Evolutionary conservation across 805 yeast species (phyloP).

Genomic region (Yamadazyma nakazawae): DNA sequence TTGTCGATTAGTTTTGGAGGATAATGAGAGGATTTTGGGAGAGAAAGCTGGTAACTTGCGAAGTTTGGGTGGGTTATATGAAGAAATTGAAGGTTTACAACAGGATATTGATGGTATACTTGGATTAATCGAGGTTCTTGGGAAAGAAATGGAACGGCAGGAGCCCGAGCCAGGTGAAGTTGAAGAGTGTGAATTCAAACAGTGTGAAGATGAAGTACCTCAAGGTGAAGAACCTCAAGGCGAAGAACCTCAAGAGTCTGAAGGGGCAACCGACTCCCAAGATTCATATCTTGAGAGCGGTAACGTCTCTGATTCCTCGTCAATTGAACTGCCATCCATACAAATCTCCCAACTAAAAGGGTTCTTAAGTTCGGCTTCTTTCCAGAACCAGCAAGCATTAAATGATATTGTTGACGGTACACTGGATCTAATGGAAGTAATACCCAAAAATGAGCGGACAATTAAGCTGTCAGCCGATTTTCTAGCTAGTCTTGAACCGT

Average conservation of each 20-base stretch:
- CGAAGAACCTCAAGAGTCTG: too few relatives aligned
- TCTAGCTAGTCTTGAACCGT: slow-evolving; percentile 18
- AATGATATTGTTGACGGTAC: slow-evolving; percentile 15
- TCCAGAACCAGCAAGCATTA: slow-evolving; percentile 6
- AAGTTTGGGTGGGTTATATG: not conserved
- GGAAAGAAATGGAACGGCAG: not conserved
- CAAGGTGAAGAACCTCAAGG: too few relatives aligned
- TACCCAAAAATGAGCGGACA: slow-evolving; percentile 15
- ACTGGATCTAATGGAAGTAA: slow-evolving; percentile 11
- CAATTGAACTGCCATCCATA: not conserved
- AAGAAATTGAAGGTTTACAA: not conserved
- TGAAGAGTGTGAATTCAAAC: too few relatives aligned
- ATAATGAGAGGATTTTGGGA: not conserved
- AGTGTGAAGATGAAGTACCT: too few relatives aligned
- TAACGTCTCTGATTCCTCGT: too few relatives aligned
- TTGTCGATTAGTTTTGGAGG: not conserved
- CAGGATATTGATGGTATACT: not conserved
- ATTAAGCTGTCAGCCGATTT: slow-evolving; percentile 16
- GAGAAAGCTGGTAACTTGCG: not conserved
- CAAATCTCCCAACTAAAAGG: slow-evolving; percentile 15
- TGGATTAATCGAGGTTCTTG: not conserved
- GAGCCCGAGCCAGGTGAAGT: too few relatives aligned
- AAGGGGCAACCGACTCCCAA: not conserved
- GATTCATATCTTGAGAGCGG: too few relatives aligned
- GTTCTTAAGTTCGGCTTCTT: slow-evolving; percentile 14